Conservation (phyloP, 2,329 filamentous ascomycete genomes). For the Cladosporium austrohemisphaericum region DNA sequence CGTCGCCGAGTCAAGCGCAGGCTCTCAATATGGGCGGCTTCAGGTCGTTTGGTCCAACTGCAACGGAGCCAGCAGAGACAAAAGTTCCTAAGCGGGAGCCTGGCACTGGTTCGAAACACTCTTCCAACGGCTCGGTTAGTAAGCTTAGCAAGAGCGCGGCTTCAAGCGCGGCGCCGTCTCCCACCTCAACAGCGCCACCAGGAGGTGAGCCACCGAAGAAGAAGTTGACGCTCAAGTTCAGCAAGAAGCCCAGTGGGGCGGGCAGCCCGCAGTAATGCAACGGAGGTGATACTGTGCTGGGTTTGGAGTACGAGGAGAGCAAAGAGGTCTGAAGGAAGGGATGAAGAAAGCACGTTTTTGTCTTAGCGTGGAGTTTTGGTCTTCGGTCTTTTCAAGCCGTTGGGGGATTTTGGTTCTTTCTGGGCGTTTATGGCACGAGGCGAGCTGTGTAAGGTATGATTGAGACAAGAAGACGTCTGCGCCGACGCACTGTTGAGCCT, state of each 20-base stretch:
- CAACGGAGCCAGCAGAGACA: neutral
- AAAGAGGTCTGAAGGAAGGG: too few species aligned
- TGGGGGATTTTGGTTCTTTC: too few species aligned
- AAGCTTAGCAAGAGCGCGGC: conserved; percentile 10
- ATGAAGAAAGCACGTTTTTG: too few species aligned
- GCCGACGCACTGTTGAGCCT: too few species aligned
- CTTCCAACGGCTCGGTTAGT: neutral
- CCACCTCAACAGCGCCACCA: neutral
- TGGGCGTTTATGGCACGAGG: too few species aligned
- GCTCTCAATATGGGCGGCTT: conserved; percentile 28
- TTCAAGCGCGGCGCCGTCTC: conserved; percentile 9
- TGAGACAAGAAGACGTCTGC: too few species aligned
- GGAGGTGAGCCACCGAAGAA: conserved; percentile 21
- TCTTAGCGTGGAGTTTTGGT: neutral
- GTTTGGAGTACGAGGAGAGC: too few species aligned
- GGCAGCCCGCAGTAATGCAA: neutral
- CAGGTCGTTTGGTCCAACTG: conserved; percentile 20
- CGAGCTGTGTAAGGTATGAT: too few species aligned
- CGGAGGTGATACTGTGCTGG: too few species aligned
- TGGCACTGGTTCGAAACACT: neutral
- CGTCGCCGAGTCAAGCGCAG: conserved; percentile 17
- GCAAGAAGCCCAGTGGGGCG: conserved; percentile 13
- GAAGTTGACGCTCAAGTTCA: conserved; percentile 27
- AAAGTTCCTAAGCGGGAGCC: neutral
- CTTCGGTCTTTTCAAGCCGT: too few species aligned